Percentiles rank a stretch among this genome's conserved stretches.
These are phyloP conservation scores for Apiospora koreana DNA, from an alignment of 2,329 filamentous ascomycete genomes.

Conservation along the genomic window DNA sequence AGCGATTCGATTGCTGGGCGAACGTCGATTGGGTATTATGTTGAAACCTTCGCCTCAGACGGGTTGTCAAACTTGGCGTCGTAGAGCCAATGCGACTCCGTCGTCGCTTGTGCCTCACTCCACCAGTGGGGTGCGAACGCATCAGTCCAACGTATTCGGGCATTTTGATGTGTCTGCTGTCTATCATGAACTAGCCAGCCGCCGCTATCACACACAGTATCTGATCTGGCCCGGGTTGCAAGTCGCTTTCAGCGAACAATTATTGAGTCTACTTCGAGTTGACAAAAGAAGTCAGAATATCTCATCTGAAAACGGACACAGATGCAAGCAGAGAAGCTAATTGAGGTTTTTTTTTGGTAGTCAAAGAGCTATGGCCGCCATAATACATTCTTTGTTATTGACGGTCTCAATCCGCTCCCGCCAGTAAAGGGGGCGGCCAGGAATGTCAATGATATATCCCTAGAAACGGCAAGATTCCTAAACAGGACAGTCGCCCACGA, in stretches of 20 bases:
- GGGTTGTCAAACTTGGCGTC: background rate
- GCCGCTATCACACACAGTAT: background rate
- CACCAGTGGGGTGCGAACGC: background rate
- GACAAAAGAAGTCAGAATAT: background rate
- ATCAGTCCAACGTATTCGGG: background rate
- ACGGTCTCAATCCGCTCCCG: constrained; percentile 3
- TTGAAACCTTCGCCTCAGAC: background rate
- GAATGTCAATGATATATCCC: constrained; percentile 4
- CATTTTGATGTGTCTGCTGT: background rate
- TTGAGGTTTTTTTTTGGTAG: background rate
- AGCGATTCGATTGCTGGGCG: background rate
- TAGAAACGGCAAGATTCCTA: constrained; percentile 4
- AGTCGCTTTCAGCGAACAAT: background rate
- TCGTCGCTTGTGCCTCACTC: background rate
- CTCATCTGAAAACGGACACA: background rate
- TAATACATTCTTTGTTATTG: constrained; percentile 4
- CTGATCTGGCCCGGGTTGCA: background rate
- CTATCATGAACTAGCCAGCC: background rate
- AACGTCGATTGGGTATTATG: background rate
- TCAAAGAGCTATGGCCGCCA: background rate
- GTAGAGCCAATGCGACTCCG: background rate
- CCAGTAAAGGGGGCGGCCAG: background rate
- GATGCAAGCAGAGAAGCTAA: background rate
- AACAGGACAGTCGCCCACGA: background rate
- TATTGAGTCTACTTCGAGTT: background rate